Base-by-base conservation (phyloP, 768 basidiomycete genomes). In the Podaxis rugospora region DNA sequence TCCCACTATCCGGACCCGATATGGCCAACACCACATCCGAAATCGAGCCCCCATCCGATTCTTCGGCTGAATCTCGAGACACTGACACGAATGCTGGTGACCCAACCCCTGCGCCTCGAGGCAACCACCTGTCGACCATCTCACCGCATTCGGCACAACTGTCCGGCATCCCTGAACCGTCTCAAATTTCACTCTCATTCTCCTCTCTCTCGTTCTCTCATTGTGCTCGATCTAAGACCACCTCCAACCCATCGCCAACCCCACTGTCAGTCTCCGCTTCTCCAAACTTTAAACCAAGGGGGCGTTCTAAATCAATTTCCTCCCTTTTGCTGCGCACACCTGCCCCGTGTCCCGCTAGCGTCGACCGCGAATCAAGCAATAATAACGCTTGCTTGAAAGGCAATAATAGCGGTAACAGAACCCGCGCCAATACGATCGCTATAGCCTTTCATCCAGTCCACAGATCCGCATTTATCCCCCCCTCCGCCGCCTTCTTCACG, bases 101-200 rank as follows among this genome's bases (percentile, higher is more conserved):
- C 6, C 18, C 36, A 21, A 36, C 25, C 42, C 51, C 59, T 42
- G 27, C 5, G 59, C 59, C 59, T 60, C 59, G 59, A 60, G 51
- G 59, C 51, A 40, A 47, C 51, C 51, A 36, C 51, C 39, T 52
- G 57, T 25, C 57, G 50, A 40, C 57, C 23, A 32, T 35, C 42
- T 36, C 46, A 47, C 37, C 55, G 37, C 44, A 16, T 25, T 50
- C 50, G 23, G 39, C 23, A 51, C 49, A 59, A 32, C 4, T 23
- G 50, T 25, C 57, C 49, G 37, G 25, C 51, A 51, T n/a, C 50
- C 57, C 57, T 39, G 57, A 36, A 21, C 18, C 42, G 16, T n/a
- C 50, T 55, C 44, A 35, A 61, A 54, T 49, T 54, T 61, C 59
- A 35, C 32, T 51, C 36, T 51, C 39, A 14, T 23, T 51, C 49